Evolutionary conservation across 225 moss, liverwort and hornwort genomes (phyloP), one percentile per base, ranked within the genome.

Genomic region (Neckera pumila): DNA sequence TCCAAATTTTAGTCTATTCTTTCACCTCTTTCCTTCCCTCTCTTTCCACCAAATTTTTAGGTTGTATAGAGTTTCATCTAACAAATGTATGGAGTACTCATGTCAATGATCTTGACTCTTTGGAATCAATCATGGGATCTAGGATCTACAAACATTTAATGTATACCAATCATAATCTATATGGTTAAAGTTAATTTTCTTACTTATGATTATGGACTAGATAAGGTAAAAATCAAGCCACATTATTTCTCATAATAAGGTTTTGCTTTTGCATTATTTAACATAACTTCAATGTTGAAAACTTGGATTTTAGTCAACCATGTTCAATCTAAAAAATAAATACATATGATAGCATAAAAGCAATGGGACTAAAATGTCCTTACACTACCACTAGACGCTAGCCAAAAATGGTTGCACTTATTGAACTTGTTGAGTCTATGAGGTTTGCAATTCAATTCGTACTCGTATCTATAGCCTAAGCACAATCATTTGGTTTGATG

Each of bases 401-500:
- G 9, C 15, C 8, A 26, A 26, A 40, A 14, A 71, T 26, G 8
- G 5, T 42, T 71, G 42, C 26, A 4, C 14, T 71, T 71, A 26
- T 26, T 42, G 0, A 1, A 42, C 15, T 38, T 4, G 3, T 38
- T 13, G 4, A 13, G 1, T 4, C 7, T 4, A 42, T 15, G 4
- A 40, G 4, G 25, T 25, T 4, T 70, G 3, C 0, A 25, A 9
- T 40, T 71, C 25, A 71, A 42, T 71, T 71, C 6, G 22, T 38
- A 22, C 6, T 22, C 0, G 14, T 70, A 40, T 40, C 1, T 40
- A 0, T 70, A 40, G 40, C 4, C 8, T 25, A 40, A 7, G 1
- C 1, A 69, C 69, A 69, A 69, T 23, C 72, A 43, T 43, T 43
- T 72, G 72, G 6, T 43, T 43, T 43, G 17, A 43, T 10, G 10